Conservation (phyloP, 1,284 basidiomycete genomes). For the Cryptococcus sp. region DNA sequence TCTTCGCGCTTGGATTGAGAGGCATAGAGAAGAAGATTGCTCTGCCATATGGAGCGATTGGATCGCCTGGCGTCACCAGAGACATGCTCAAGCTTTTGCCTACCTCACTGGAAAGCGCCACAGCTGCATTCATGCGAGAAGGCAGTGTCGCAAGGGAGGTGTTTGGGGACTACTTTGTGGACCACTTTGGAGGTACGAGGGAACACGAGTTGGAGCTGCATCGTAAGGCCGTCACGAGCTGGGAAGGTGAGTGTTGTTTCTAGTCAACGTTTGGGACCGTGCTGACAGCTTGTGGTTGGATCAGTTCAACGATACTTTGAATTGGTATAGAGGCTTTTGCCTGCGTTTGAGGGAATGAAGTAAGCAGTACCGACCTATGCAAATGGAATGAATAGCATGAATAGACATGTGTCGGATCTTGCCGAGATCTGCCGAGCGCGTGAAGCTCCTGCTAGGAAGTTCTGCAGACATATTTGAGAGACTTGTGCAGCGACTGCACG, state of each 20-base stretch:
- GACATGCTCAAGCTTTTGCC: slow-evolving; percentile 68
- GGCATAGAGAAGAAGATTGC: slow-evolving; percentile 77
- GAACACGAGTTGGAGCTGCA: slow-evolving; percentile 82
- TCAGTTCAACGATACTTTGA: slow-evolving; percentile 83
- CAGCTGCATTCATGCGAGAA: slow-evolving; percentile 71
- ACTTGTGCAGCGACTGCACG: background rate
- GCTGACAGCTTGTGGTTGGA: too few species aligned
- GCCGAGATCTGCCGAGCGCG: too few species aligned
- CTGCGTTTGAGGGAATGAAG: too few species aligned
- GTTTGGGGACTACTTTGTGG: slow-evolving; percentile 85
- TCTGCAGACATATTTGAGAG: background rate
- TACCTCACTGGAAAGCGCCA: slow-evolving; percentile 74
- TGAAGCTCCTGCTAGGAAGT: background rate
- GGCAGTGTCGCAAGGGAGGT: slow-evolving; percentile 81
- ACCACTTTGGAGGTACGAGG: slow-evolving; percentile 89
- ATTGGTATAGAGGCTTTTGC: slow-evolving; percentile 58
- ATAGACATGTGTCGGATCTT: too few species aligned
- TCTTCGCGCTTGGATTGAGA: slow-evolving; percentile 80
- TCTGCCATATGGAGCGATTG: slow-evolving; percentile 72
- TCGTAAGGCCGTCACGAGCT: slow-evolving; percentile 87
- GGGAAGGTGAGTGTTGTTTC: slow-evolving; percentile 73
- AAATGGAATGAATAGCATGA: too few species aligned
- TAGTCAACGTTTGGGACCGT: too few species aligned
- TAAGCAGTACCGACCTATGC: too few species aligned
- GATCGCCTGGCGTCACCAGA: slow-evolving; percentile 46